phyloP scores from a whole-genome alignment of 1,139 yeast species.

The Yamadazyma sp. region DNA sequence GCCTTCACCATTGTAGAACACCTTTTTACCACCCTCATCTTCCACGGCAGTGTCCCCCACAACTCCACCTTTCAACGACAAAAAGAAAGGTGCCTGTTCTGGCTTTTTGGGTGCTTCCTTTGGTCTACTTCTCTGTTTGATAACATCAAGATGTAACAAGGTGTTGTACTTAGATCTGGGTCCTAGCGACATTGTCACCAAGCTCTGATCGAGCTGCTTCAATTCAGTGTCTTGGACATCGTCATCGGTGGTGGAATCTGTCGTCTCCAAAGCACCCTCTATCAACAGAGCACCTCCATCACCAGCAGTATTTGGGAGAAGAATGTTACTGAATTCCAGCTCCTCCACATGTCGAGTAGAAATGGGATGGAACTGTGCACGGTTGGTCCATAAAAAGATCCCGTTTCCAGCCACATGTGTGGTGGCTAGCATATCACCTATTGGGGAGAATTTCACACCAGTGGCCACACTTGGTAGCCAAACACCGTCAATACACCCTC shows the following conservation, averaged over 20 bases:
- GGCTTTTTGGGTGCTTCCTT: slow-evolving; percentile 87
- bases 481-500: slow-evolving; percentile 94
- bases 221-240: slow-evolving; percentile 36
- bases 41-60: slow-evolving; percentile 71
- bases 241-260: slow-evolving; percentile 22
- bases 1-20: slow-evolving; percentile 6
- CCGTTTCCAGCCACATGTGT: slow-evolving; percentile 92
- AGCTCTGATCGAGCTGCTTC: slow-evolving; percentile 61
- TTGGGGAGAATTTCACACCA: slow-evolving; percentile 74
- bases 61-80: slow-evolving; percentile 61
- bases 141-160: slow-evolving; percentile 75
- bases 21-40: slow-evolving; percentile 46
- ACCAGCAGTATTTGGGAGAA: slow-evolving; percentile 79
- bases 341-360: slow-evolving; percentile 79
- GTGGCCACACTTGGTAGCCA: slow-evolving; percentile 78
- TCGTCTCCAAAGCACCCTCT: slow-evolving; percentile 66
- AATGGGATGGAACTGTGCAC: slow-evolving; percentile 75
- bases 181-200: slow-evolving; percentile 73
- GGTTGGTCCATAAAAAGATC: slow-evolving; percentile 87
- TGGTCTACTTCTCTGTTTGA: slow-evolving; percentile 86
- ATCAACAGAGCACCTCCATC: slow-evolving; percentile 74
- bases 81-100: slow-evolving; percentile 78
- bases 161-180: slow-evolving; percentile 81
- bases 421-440: slow-evolving; percentile 90
- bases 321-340: slow-evolving; percentile 58